Base-by-base conservation (phyloP, 441 rosid genomes). In the Jatropha podagrica region DNA sequence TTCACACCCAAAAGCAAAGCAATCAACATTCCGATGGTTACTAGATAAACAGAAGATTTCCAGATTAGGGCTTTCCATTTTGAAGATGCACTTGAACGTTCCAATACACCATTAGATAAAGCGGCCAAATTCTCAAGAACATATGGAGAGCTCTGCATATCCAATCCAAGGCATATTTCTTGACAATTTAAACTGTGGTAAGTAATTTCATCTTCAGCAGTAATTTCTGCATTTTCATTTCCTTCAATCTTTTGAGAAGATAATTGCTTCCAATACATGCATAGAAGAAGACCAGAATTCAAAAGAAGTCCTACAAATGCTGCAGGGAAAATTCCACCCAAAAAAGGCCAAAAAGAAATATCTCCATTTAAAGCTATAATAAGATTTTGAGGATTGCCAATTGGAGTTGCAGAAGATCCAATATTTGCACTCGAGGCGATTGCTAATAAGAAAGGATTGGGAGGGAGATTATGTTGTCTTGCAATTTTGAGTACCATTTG, bases 401-500 rank as follows among this genome's bases (percentile, higher is more conserved):
- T 83, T 9, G 85, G 88, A 68, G 88, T 83, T 2, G 85, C 85
- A 1, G 88, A 69, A 7, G 86, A 85, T 8, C 85, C 86, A 42
- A 83, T 78, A 58, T 83, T 81, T 0, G 86, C 82, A 52, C 88
- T 83, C 0, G 88, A 79, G 32, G 82, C 85, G 9, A 81, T 61
- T 0, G 97, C 97, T 0, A 95, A 83, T 37, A 95, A 44, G 51
- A 91, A 92, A 0, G 98, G 97, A 9, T 85, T 90, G 52, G 97
- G 97, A 0, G 94, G 92, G 14, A 92, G 87, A 74, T 90, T 89
- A 63, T 88, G 88, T 58, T 87, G 93, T 78, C 97, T 86, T 41
- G 95, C 92, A 60, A 90, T 77, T 84, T 89, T 91, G 71, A 95
- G 40, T 0, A 95, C 92, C 69, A 91, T 90, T 72, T 95, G 93